Evolutionary conservation across 2,329 filamentous ascomycete genomes (phyloP), one percentile per base, ranked within the genome.

Genomic region (Diaporthe citrichinensis): DNA sequence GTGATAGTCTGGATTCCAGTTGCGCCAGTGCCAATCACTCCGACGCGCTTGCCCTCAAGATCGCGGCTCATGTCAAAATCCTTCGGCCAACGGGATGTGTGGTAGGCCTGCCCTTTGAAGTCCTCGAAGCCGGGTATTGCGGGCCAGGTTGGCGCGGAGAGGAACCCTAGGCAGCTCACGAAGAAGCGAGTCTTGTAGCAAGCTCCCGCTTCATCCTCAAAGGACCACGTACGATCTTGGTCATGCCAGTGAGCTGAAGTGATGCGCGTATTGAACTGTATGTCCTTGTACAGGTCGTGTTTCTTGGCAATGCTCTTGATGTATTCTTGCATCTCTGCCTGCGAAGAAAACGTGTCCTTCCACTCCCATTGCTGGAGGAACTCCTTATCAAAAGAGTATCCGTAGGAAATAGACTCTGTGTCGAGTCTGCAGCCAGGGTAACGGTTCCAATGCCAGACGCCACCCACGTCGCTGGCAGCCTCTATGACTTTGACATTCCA

Each of bases 61-160:
- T 61, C 58, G 14, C 58, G 58, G 36, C 36, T 28, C 12, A 71
- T 71, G 51, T 80, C 77, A 65, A 78, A 80, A 12, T 78, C 78
- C 4, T 77, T 78, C 25, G 79, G 79, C 80, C 81, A 84, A 5
- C 77, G 73, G 10, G 81, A 79, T 1, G 79, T 78, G 76, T 83
- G 83, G 59, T 82, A 75, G 8, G 81, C 73, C 0, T 68, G 72
- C 3, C 83, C 83, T 0, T 77, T 2, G 69, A 82, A 84, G 9
- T n/a, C 80, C 34, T 81, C 75, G 17, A 85, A 75, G 1, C 86
- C 87, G 0, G 74, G 67, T 34, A 84, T 81, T 3, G 73, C 59
- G 2, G 83, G 83, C 23, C 73, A 80, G 31, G 55, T 73, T 1
- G 71, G 71, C 10, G 23, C 61, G 34, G 55, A 62, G 55, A 73